phyloP scores from a whole-genome alignment of 306 rosid genomes.

The Luffa acutangula region DNA sequence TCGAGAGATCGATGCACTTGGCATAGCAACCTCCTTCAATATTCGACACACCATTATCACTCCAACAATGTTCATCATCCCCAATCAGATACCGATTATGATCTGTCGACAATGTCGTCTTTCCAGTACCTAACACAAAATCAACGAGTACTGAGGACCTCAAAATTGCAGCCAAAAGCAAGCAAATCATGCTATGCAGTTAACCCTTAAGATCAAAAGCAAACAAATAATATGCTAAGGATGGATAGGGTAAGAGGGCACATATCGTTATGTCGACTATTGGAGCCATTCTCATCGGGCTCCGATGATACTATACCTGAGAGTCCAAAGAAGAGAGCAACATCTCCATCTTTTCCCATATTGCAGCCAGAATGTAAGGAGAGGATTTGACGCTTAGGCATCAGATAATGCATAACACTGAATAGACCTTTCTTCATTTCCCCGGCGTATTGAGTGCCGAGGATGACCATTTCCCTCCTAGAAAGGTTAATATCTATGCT shows the following conservation, averaged over 20 bases:
- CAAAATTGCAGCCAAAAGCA: neutral
- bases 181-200: neutral
- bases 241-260: constrained; percentile 9
- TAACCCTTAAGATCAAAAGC: neutral
- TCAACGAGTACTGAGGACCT: constrained; percentile 7
- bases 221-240: neutral
- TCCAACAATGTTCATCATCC: constrained; percentile 90
- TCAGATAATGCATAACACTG: constrained; percentile 86
- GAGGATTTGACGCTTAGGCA: constrained; percentile 74
- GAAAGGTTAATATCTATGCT: constrained; percentile 78
- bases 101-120: constrained; percentile 80
- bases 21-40: constrained; percentile 99
- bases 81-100: constrained; percentile 70
- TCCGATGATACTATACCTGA: constrained; percentile 46
- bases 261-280: constrained; percentile 6
- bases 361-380: constrained; percentile 94
- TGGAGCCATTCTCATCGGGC: constrained; percentile 7
- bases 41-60: constrained; percentile 71
- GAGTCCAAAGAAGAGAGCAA: constrained; percentile 93
- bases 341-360: constrained; percentile 72
- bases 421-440: constrained; percentile 97
- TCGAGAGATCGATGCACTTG: constrained; percentile 77
- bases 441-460: constrained; percentile 95
- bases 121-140: constrained; percentile 54
- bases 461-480: constrained; percentile 92